A percentile compares a stretch with the other conserved stretches of the same genome.
Conservation (phyloP, 2,329 filamentous ascomycete genomes). For the Colletotrichum tamarilloi region DNA sequence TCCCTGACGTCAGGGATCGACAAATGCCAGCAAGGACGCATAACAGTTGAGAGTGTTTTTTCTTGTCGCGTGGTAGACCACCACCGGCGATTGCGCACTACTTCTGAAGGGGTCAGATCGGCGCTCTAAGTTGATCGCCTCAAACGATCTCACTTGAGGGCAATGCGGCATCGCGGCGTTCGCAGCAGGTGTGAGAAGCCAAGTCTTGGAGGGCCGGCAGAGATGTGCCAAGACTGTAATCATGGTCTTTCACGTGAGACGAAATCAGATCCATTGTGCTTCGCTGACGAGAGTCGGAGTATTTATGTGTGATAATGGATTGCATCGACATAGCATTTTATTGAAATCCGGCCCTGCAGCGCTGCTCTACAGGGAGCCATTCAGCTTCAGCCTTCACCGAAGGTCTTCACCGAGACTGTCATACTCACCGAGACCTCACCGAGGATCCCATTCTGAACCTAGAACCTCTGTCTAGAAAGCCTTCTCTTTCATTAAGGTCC, state of each 20-base stretch:
- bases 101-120: neutral
- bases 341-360: no score
- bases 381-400: neutral
- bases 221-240: neutral
- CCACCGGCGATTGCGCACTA: neutral
- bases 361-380: neutral
- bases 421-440: neutral
- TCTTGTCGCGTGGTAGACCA: neutral
- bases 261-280: neutral
- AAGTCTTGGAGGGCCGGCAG: neutral
- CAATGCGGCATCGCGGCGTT: slow-evolving; percentile 3
- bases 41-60: neutral
- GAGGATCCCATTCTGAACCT: neutral
- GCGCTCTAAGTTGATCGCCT: neutral
- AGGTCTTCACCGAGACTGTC: no score
- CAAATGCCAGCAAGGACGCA: neutral
- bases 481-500: neutral
- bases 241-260: neutral
- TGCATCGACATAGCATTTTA: neutral
- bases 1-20: slow-evolving; percentile 23
- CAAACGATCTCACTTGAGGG: neutral
- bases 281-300: neutral
- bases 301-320: neutral
- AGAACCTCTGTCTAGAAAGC: neutral
- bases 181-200: neutral